phyloP scores from a whole-genome alignment of 768 basidiomycete genomes.

The Lactarius sanguifluus region DNA sequence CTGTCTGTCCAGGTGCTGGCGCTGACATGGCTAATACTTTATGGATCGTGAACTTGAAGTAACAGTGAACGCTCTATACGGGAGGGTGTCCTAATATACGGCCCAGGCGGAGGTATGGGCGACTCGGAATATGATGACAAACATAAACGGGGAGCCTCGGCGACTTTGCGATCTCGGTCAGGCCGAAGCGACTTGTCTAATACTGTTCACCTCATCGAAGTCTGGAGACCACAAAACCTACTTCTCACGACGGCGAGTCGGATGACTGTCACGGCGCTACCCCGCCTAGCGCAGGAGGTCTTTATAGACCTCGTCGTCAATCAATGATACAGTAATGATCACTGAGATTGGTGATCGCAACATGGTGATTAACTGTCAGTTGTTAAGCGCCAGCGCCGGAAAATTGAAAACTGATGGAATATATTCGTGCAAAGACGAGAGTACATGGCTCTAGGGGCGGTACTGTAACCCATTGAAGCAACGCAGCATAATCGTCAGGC shows the following conservation, averaged over 20 bases:
- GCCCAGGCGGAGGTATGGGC: too few species aligned
- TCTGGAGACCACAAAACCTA: neutral
- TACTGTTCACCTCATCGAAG: neutral
- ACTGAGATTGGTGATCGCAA: neutral
- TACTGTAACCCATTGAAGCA: neutral
- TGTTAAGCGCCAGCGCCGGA: neutral
- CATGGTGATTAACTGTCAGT: neutral
- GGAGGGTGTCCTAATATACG: neutral
- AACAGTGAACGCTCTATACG: neutral
- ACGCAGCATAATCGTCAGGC: neutral
- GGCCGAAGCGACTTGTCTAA: neutral
- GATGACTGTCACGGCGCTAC: neutral
- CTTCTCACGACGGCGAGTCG: neutral
- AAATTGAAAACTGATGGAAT: neutral
- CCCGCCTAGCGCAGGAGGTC: neutral
- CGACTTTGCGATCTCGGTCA: neutral
- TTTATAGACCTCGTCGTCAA: neutral
- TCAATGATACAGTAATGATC: neutral
- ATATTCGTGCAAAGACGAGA: neutral
- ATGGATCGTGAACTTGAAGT: neutral
- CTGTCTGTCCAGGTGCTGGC: constrained; percentile 10
- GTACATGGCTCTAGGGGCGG: neutral
- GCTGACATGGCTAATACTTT: constrained; percentile 11
- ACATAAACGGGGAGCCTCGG: neutral
- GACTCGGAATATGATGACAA: neutral